Base-by-base conservation (phyloP, 73 alveolate genomes). In the Paramecium sexaurelia region DNA sequence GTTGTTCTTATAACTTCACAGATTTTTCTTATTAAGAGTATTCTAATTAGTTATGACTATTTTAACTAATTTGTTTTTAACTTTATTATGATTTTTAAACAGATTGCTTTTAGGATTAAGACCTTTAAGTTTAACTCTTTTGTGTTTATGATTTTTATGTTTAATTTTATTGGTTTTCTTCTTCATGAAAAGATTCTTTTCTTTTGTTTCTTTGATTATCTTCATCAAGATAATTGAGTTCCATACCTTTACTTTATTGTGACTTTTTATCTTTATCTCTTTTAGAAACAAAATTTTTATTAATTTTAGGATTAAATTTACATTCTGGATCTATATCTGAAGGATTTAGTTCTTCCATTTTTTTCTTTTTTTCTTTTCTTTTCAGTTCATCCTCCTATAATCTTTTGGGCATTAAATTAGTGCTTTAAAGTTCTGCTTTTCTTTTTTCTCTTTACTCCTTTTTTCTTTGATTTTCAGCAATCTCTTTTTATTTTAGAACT, bases 251-350 rank as follows among this genome's bases (percentile, higher is more conserved):
- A 3, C 55, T 78, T 78, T 78, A 41, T 78, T 33, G 15, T 1
- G 40, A 24, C 27, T 78, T 78, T 43, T 73, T 39, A 6, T 73
- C 87, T 39, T 73, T 39, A 22, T 73, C 57, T n/a, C 55, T 78
- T 78, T 78, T 78, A 2, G 90, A 78, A 13, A 40, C 71, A 43
- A 41, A 78, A 24, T 78, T 78, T 39, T 37, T 78, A 45, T 78
- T 78, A 5, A 78, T 26, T 78, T 78, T 78, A 17, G 90, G 90
- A 22, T 39, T 45, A 78, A 78, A 78, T 36, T 78, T 39, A 41
- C 90, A 78, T 78, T 78, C 90, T 22, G 90, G 90, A 11, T 78
- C 90, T n/a, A 78, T 39, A 19, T 78, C 90, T 19, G 3, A 22
- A 41, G 90, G 75, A 22, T 78, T 78, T 20, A 78, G 24, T 22